phyloP scores from a whole-genome alignment of 495 filamentous ascomycete species.

The Xylaria castorea region DNA sequence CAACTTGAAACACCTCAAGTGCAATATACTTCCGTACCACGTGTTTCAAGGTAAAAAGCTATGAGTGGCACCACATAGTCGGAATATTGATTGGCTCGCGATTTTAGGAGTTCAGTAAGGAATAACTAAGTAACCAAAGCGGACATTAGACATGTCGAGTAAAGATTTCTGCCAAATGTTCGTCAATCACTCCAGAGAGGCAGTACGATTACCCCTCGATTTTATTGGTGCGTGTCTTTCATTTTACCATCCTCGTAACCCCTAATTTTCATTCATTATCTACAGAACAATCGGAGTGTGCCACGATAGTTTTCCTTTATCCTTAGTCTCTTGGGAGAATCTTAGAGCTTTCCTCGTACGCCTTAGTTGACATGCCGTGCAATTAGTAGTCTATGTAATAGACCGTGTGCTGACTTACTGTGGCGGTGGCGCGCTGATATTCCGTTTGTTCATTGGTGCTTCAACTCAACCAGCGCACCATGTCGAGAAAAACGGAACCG shows the following conservation, averaged over 20 bases:
- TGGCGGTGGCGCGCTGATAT: too few species aligned
- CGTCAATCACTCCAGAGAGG: not conserved
- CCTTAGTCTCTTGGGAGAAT: not conserved
- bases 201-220: not conserved
- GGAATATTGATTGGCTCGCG: not conserved
- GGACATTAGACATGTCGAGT: not conserved
- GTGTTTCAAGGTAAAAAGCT: slow-evolving; percentile 1
- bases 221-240: not conserved
- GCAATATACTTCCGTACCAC: slow-evolving; percentile 1
- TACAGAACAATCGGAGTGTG: not conserved
- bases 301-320: not conserved
- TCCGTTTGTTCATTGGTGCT: too few species aligned
- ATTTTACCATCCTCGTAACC: not conserved
- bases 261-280: not conserved
- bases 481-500: too few species aligned
- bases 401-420: too few species aligned
- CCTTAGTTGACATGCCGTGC: not conserved
- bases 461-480: too few species aligned
- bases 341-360: not conserved
- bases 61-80: not conserved
- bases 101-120: not conserved
- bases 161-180: not conserved
- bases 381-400: not conserved
- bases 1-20: slow-evolving; percentile 7
- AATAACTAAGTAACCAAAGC: not conserved